Base-by-base conservation (phyloP, 2,329 filamentous ascomycete species). In the Stemphylium beticola region DNA sequence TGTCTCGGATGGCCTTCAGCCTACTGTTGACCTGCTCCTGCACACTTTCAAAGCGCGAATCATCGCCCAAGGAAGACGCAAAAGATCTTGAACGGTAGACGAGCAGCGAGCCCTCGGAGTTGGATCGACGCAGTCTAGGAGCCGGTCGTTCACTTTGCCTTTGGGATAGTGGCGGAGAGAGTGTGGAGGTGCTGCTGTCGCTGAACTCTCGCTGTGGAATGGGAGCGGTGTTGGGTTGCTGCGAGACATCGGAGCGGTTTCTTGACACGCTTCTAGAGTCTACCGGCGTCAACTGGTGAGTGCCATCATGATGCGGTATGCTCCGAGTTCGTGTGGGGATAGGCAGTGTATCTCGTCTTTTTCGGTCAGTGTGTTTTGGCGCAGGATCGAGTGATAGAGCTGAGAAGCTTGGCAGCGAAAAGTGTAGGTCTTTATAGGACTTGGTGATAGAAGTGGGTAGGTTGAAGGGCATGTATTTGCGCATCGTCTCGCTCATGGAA, bases 1-100 rank as follows among this genome's bases (percentile, higher is more conserved):
- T 96, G 72, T 97, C 93, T 69, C 87, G 90, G 72, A 98, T 90
- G 4, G 93, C 93, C 77, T 96, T 96, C 69, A 95, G 82, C 37
- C 93, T 85, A 64, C 90, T 92, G 67, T 97, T 98, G 62, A 93
- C 89, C 79, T 95, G 91, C 57, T 91, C 89, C 38, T 87, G 85
- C 11, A 96, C 86, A 73, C 95, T 82, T 44, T 89, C 85, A 73
- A 95, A 98, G 39, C 88, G 84, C 34, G 86, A 85, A 65, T 93
- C 91, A 69, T 97, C 91, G 2, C 93, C 93, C 0, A 96, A 82
- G 0, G 92, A 96, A 0, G 92, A 95, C 0, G 89, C 87, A 22
- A 87, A 83, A 0, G 93, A 96, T 2, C 92, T 79, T 4, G 85
- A 87, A 62, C 91, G 86, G 64, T 89, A 89, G 14, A 95, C 81